Evolutionary conservation across 2,329 filamentous ascomycete genomes (phyloP), one percentile per base, ranked within the genome.

Genomic region (Aspergillus tubingensis): DNA sequence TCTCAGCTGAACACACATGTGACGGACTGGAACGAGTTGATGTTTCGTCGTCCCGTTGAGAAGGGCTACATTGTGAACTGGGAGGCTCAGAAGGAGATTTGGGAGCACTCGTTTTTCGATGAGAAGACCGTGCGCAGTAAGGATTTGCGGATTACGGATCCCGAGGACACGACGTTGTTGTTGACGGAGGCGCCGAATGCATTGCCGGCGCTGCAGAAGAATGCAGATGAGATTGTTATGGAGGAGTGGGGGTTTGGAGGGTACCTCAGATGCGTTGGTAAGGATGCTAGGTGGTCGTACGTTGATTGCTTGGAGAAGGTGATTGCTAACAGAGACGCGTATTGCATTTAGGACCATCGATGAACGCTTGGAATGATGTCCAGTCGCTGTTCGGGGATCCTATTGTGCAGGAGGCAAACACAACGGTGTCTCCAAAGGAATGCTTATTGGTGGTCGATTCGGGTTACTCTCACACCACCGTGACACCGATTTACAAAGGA

Each of bases 181-280:
- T 83, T 98, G 54, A 88, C 91, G 1, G 95, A 99, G 76, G 90
- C 92, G 49, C 89, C 92, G 3, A 96, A 96, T 76, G 88, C 89
- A 3, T 83, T 96, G 58, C 88, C 89, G 0, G 87, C 88, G 11
- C 79, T 99, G 64, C 92, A 97, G 76, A 86, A 88, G 41, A 95
- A 97, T 74, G 92, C 91, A 68, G 95, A 99, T 72, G 94, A 99
- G 80, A 92, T 99, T 72, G 86, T 98, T 1, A 98, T 99, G 80
- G 95, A 99, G 73, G 93, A 98, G 74, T 99, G 95, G 79, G 91
- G 91, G 2, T 99, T 99, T 76, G 86, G 89, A 10, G 89, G 90
- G 66, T 96, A 96, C 77, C 90, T 89, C 65, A 86, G 95, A 62
- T 88, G 86, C 59, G 81, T 91, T 65, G 91, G 91, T 85, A 73